Percentiles rank a stretch among this genome's conserved stretches.
These are phyloP conservation scores for Aspergillus aculeatinus DNA, from an alignment of 2,329 filamentous ascomycete genomes.

Conservation along the genomic window DNA sequence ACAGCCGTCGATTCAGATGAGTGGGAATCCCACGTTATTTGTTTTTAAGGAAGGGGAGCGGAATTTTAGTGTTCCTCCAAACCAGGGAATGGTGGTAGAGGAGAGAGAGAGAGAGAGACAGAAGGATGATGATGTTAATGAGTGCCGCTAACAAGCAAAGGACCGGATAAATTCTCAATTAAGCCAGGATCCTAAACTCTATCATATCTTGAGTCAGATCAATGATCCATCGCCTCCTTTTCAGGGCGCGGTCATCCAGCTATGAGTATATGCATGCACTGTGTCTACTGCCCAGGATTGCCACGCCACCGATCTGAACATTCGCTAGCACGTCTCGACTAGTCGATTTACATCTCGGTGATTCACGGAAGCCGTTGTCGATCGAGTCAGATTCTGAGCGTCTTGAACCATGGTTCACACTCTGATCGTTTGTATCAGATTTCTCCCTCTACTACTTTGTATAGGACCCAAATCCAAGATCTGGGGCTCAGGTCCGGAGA, in stretches of 20 bases:
- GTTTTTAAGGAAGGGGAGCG: background rate
- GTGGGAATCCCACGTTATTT: background rate
- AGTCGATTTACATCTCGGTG: background rate
- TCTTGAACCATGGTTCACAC: background rate
- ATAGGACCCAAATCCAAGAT: background rate
- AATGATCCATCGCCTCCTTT: background rate
- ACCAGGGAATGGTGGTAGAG: background rate
- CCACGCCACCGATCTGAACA: background rate
- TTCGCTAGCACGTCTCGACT: background rate
- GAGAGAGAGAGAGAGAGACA: background rate
- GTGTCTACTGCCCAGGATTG: background rate
- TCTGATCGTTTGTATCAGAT: background rate
- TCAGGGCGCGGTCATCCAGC: too few relatives aligned
- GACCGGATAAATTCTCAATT: background rate
- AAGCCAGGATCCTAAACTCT: background rate
- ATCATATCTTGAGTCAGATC: background rate
- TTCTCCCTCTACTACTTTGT: background rate
- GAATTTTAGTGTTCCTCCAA: background rate
- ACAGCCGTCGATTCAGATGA: background rate
- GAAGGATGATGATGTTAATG: background rate
- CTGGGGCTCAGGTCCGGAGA: background rate
- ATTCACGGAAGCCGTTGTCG: background rate
- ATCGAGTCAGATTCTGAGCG: background rate
- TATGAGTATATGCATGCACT: background rate
- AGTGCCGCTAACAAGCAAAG: background rate